Percentiles rank a stretch among this genome's conserved stretches.
Evolutionary conservation across 2,329 filamentous ascomycete species (phyloP).

Genomic region (Fusarium sp.): DNA sequence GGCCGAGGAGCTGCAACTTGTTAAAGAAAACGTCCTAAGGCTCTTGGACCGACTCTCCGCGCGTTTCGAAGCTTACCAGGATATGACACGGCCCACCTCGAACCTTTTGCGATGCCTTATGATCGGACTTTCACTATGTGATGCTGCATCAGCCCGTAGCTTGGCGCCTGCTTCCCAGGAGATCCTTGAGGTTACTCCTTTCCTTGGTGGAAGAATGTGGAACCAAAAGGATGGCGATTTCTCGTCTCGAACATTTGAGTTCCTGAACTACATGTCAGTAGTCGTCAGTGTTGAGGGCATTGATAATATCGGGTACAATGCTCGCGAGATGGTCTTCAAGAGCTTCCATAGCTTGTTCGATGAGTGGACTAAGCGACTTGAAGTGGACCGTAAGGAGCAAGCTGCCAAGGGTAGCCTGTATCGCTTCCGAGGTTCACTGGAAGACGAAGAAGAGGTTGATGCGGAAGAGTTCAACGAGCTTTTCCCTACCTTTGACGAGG

Average conservation of each 20-base stretch:
- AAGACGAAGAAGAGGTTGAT: conserved; percentile 80
- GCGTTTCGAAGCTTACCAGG: conserved; percentile 83
- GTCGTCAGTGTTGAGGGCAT: conserved; percentile 63
- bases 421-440: conserved; percentile 81
- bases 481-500: conserved; percentile 81
- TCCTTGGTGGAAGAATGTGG: conserved; percentile 64
- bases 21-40: conserved; percentile 71
- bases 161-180: conserved; percentile 52
- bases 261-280: conserved; percentile 54
- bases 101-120: conserved; percentile 84
- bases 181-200: conserved; percentile 65
- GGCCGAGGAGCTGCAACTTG: conserved; percentile 60
- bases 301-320: conserved; percentile 54
- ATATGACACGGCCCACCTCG: conserved; percentile 82
- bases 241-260: conserved; percentile 56
- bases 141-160: conserved; percentile 58
- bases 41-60: conserved; percentile 77
- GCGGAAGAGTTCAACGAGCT: conserved; percentile 81
- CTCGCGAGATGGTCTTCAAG: conserved; percentile 70
- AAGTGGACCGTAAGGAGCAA: conserved; percentile 80
- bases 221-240: conserved; percentile 37
- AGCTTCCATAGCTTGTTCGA: conserved; percentile 80
- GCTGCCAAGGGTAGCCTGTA: conserved; percentile 83
- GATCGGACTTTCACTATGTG: conserved; percentile 76
- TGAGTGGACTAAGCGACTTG: conserved; percentile 83